Evolutionary conservation across 2,329 filamentous ascomycete genomes (phyloP), one percentile per base, ranked within the genome.

Genomic region (Purpureocillium takamizusanense): DNA sequence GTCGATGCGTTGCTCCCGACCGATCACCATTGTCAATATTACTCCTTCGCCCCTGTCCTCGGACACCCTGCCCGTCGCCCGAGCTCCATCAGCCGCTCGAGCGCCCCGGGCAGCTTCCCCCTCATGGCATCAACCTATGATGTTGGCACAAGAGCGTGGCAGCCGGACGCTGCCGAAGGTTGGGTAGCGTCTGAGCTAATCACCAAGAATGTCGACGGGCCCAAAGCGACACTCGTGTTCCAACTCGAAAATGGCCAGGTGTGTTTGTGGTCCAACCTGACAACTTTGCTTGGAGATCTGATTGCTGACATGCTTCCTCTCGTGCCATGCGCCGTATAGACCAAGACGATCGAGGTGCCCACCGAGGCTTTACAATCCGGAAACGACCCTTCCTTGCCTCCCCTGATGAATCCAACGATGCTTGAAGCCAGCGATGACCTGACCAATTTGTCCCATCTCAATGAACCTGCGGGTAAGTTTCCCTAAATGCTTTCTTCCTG

Each of bases 391-490:
- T 79, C 79, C 41, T 72, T 98, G 46, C 92, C 92, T 35, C 92
- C 92, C 36, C 66, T 98, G 53, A 97, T 97, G 88, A 98, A 98
- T 63, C 92, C 92, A 49, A 78, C 90, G 37, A 94, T 97, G 79
- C 83, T 98, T 50, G 92, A 98, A 74, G 92, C 92, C 51, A 95
- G 89, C 67, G 92, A 98, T 66, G 92, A 98, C 63, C 68, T 98
- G 54, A 98, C 92, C 47, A 97, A 95, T 62, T 65, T 98, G 49
- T 98, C 92, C 51, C 89, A 98, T 77, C 69, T 98, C 46, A 98
- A 98, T 68, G 92, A 98, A 64, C 92, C 92, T 57, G 92, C 92
- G 61, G 89, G 88, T 94, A 81, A 36, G 54, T 11, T 27, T 35
- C 21, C 27, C 23, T 17, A 30, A 14, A 23, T 9, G 27, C 34